Conservation (phyloP, 345 rosid species). For the Brassica napus region Da-Ae NC_063446.1:64536001-64536500, state of each 20-base stretch:
- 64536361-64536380: conserved; percentile 68
- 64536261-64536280: conserved; percentile 93
- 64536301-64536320: conserved; percentile 91
- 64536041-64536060: conserved; percentile 51
- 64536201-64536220: conserved; percentile 92
- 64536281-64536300: conserved; percentile 73
- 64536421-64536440: conserved; percentile 57
- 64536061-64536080: conserved; percentile 46
- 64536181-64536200: conserved; percentile 68
- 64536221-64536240: conserved; percentile 78
- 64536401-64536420: conserved; percentile 73
- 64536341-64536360: conserved; percentile 92
- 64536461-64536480: conserved; percentile 61
- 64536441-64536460: conserved; percentile 67
- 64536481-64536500: conserved; percentile 89
- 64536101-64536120: conserved; percentile 86
- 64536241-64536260: conserved; percentile 71
- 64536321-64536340: conserved; percentile 93
- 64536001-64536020: conserved; percentile 60
- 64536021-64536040: conserved; percentile 61
- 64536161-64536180: conserved; percentile 81
- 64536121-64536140: conserved; percentile 71
- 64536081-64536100: conserved; percentile 48
- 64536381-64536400: conserved; percentile 97
- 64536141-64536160: conserved; percentile 85